phyloP scores from a whole-genome alignment of 345 rosid genomes.

The Brassica incana region DNA sequence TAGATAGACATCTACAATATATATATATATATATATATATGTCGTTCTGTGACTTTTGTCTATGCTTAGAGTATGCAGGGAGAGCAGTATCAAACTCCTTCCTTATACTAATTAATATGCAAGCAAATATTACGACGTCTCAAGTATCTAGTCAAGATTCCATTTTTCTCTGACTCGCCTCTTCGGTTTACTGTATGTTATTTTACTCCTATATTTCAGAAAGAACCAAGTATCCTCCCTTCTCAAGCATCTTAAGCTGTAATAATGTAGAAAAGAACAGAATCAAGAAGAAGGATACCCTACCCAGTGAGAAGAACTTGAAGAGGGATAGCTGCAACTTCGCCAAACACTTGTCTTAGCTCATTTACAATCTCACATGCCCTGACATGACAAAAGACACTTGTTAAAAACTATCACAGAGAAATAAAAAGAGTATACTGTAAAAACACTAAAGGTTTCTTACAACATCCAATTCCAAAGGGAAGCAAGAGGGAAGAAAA shows the following conservation, averaged over 20 bases:
- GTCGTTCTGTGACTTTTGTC: background rate
- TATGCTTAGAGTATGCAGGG: background rate
- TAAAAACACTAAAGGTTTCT: background rate
- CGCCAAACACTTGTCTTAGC: constrained; percentile 51
- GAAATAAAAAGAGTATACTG: background rate
- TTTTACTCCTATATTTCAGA: background rate
- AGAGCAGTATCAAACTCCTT: background rate
- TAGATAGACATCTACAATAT: no score
- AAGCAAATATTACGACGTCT: background rate
- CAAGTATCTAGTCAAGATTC: background rate
- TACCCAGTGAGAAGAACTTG: constrained; percentile 82
- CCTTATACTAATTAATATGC: background rate
- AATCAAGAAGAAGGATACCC: no score
- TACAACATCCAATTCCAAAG: constrained; percentile 6
- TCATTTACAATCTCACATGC: constrained; percentile 54
- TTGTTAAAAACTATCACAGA: background rate
- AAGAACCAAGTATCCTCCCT: background rate
- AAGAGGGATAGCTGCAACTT: constrained; percentile 60
- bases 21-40: no score
- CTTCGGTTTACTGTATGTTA: background rate
- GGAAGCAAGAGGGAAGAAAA: background rate
- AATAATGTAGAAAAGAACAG: background rate
- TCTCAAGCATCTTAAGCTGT: background rate
- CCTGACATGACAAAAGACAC: constrained; percentile 45
- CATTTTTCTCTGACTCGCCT: background rate